Conservation (phyloP, 2,329 filamentous ascomycete genomes). For the Phyllosticta capitalensis region DNA sequence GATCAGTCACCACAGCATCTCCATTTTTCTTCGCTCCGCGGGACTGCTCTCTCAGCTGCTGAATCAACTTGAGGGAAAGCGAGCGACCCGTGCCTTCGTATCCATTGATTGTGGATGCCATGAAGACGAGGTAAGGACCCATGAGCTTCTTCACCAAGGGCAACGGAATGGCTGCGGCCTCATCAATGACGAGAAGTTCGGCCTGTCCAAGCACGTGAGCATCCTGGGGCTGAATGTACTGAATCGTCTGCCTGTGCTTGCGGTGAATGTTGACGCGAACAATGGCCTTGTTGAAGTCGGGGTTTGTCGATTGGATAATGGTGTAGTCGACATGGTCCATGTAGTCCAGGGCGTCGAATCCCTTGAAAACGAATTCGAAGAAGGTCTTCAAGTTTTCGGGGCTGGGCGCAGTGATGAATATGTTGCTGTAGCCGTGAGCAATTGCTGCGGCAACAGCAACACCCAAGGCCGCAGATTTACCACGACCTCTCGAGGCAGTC, state of each 20-base stretch:
- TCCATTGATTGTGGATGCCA: slow-evolving; percentile 98
- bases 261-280: slow-evolving; percentile 93
- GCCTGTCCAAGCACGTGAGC: slow-evolving; percentile 91
- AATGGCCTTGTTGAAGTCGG: slow-evolving; percentile 98
- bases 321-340: slow-evolving; percentile 95
- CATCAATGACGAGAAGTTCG: slow-evolving; percentile 91
- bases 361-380: slow-evolving; percentile 97
- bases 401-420: slow-evolving; percentile 96
- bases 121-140: slow-evolving; percentile 95
- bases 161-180: slow-evolving; percentile 90
- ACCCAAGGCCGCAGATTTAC: slow-evolving; percentile 93
- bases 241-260: slow-evolving; percentile 92
- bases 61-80: slow-evolving; percentile 89
- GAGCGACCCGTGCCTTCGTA: slow-evolving; percentile 96
- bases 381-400: slow-evolving; percentile 98
- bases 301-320: slow-evolving; percentile 95
- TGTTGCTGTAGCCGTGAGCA: slow-evolving; percentile 95
- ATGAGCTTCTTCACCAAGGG: slow-evolving; percentile 89
- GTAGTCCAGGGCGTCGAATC: slow-evolving; percentile 89
- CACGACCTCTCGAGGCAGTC: slow-evolving; percentile 86
- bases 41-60: slow-evolving; percentile 91
- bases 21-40: slow-evolving; percentile 49
- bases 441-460: slow-evolving; percentile 89
- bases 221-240: slow-evolving; percentile 96
- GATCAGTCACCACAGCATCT: slow-evolving; percentile 61